A percentile compares a stretch with the other conserved stretches of the same genome.
Conservation (phyloP, 441 rosid genomes). For the Theobroma grandiflorum region DNA sequence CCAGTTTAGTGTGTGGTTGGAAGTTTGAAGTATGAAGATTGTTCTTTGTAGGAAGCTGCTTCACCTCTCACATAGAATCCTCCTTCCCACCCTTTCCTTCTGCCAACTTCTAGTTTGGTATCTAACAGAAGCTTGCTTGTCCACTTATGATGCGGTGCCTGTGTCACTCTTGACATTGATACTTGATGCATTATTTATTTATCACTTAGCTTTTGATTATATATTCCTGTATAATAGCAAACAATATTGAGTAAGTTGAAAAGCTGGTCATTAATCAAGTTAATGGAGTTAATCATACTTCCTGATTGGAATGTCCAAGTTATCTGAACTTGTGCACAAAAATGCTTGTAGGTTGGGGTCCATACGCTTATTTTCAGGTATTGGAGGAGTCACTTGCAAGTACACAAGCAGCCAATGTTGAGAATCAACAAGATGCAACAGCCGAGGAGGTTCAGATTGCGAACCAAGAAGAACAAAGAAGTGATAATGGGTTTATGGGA, state of each 20-base stretch:
- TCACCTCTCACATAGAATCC: background rate
- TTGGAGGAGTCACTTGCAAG: constrained; percentile 49
- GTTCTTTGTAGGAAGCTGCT: background rate
- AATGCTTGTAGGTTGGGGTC: constrained; percentile 71
- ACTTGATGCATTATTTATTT: background rate
- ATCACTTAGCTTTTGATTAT: background rate
- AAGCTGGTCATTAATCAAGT: background rate
- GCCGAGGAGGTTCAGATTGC: constrained; percentile 31
- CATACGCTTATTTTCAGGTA: constrained; percentile 79
- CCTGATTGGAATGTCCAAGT: background rate
- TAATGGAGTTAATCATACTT: background rate
- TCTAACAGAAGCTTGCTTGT: background rate
- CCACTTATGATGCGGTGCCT: background rate
- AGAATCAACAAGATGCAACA: constrained; percentile 32
- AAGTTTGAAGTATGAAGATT: background rate
- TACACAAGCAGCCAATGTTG: constrained; percentile 30
- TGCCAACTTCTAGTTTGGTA: background rate
- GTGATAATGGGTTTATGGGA: constrained; percentile 45
- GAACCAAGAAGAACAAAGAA: constrained; percentile 43
- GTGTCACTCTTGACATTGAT: background rate
- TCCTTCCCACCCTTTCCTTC: constrained; percentile 1
- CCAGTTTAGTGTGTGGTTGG: background rate
- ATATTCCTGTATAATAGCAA: background rate
- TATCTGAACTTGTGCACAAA: background rate
- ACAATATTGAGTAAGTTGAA: background rate